Percentiles rank a stretch among this genome's conserved stretches.
Conservation (phyloP, 768 basidiomycete genomes). For the Tulasnella sp. region DNA sequence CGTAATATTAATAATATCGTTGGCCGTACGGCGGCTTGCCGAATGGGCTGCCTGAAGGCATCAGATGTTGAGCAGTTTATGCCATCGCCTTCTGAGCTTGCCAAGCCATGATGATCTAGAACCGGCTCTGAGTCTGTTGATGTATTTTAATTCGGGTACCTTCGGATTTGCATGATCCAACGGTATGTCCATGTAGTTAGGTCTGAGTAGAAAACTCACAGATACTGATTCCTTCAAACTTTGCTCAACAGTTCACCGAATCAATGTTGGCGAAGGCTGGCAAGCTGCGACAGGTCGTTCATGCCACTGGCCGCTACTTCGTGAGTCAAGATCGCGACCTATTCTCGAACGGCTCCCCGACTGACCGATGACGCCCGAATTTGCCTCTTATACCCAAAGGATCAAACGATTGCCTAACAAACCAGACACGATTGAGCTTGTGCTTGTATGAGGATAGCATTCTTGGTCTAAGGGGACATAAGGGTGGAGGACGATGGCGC, state of each 20-base stretch:
- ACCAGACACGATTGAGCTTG: constrained; percentile 15
- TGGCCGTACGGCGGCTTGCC: no score
- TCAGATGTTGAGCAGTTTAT: no score
- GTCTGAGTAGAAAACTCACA: neutral
- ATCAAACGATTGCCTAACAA: constrained; percentile 20
- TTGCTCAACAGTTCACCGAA: neutral
- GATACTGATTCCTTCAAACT: neutral
- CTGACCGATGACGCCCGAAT: neutral
- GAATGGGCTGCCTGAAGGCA: no score
- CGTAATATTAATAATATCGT: no score
- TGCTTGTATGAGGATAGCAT: constrained; percentile 10
- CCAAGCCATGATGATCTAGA: no score
- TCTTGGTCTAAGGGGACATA: neutral
- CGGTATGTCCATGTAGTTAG: neutral
- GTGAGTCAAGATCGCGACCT: neutral
- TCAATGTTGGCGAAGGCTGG: constrained; percentile 16
- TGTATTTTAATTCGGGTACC: no score
- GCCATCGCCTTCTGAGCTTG: no score
- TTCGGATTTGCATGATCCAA: constrained; percentile 25
- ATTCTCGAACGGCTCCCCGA: no score
- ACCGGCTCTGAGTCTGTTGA: no score
- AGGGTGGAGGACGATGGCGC: neutral
- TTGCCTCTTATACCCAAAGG: neutral
- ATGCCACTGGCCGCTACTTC: constrained; percentile 21
- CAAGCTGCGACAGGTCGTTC: constrained; percentile 12